Evolutionary conservation across 2,329 filamentous ascomycete species (phyloP).

Genomic region (Aspergillus piperis): DNA sequence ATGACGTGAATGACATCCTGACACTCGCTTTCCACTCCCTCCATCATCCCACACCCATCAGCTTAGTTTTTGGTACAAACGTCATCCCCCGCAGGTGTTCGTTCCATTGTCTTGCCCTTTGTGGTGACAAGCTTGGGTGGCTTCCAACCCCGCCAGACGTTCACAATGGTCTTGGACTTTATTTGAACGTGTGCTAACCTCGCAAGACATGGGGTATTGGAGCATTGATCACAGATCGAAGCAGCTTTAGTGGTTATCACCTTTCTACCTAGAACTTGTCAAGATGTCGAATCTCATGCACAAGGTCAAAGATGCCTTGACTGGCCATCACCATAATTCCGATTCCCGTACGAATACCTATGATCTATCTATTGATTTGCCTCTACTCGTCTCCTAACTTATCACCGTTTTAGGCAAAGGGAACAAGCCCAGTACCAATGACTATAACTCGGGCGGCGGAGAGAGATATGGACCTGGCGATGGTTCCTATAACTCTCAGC

Average conservation of each 20-base stretch:
- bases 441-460: constrained; percentile 13
- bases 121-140: neutral
- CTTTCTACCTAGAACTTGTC: neutral
- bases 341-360: constrained; percentile 13
- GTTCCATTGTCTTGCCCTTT: neutral
- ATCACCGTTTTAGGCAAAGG: constrained; percentile 22
- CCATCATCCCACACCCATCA: neutral
- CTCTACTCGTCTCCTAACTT: neutral
- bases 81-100: neutral
- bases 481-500: constrained; percentile 34
- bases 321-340: constrained; percentile 30
- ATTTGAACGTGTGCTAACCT: neutral
- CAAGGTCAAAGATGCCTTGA: constrained; percentile 52
- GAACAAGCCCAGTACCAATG: constrained; percentile 12
- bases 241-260: too few species aligned
- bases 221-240: neutral
- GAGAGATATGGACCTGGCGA: constrained; percentile 48
- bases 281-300: constrained; percentile 50
- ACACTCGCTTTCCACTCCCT: neutral
- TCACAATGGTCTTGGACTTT: neutral
- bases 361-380: neutral
- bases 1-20: constrained; percentile 9
- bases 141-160: neutral
- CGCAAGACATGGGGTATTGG: neutral
- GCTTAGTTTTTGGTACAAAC: neutral